Conservation (phyloP, 1,284 basidiomycete genomes). For the Lignosus rhinocerotis region DNA sequence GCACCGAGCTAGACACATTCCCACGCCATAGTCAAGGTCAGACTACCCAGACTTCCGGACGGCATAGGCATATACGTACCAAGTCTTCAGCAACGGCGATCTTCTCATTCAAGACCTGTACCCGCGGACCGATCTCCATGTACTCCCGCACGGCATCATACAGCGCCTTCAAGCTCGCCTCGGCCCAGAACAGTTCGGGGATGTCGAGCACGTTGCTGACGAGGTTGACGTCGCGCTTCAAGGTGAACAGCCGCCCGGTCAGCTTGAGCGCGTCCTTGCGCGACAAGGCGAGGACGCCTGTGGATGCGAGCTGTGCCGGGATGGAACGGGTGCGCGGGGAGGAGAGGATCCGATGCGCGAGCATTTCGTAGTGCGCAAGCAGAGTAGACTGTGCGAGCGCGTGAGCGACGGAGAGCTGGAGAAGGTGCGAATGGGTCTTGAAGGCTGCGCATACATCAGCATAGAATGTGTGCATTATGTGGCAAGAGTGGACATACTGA, state of each 20-base stretch:
- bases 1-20: conserved; percentile 71
- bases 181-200: conserved; percentile 94
- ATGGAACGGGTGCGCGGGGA: conserved; percentile 79
- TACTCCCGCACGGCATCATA: conserved; percentile 96
- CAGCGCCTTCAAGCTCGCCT: conserved; percentile 85
- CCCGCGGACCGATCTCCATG: conserved; percentile 87
- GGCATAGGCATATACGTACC: conserved; percentile 46
- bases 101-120: conserved; percentile 88
- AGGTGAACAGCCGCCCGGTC: conserved; percentile 84
- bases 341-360: conserved; percentile 77
- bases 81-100: conserved; percentile 87
- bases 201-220: conserved; percentile 95
- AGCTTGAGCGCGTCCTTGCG: conserved; percentile 85
- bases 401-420: conserved; percentile 90
- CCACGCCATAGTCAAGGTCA: conserved; percentile 1
- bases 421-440: conserved; percentile 84
- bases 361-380: conserved; percentile 86
- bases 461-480: conserved; percentile 5
- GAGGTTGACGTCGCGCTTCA: conserved; percentile 89
- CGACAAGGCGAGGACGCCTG: conserved; percentile 77
- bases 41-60: not conserved
- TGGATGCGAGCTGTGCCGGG: conserved; percentile 81
- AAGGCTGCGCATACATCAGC: conserved; percentile 54
- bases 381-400: conserved; percentile 95
- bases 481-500: conserved; percentile 54